Evolutionary conservation across 495 filamentous ascomycete genomes (phyloP).

Genomic region (Trichoderma orchidacearum): DNA sequence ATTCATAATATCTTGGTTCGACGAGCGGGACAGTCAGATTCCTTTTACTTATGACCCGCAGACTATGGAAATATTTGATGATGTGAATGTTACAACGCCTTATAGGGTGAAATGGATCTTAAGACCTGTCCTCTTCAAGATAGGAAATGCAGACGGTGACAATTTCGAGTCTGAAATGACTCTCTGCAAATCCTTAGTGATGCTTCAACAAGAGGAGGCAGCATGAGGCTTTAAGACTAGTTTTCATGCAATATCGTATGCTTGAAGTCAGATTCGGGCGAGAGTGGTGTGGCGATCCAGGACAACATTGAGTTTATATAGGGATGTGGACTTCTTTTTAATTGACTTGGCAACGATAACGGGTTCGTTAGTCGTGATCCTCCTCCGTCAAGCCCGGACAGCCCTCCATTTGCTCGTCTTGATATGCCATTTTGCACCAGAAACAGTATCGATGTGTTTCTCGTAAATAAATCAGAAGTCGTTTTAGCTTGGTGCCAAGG

Average conservation of each 20-base stretch:
- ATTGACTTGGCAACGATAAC: too few species aligned
- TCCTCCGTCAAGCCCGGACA: conserved; percentile 88
- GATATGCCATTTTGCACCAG: conserved; percentile 84
- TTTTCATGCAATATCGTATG: too few species aligned
- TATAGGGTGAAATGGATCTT: background rate
- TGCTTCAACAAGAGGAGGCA: background rate
- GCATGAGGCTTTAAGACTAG: background rate
- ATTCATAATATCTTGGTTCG: background rate
- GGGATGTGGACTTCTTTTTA: too few species aligned
- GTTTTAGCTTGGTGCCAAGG: conserved; percentile 46
- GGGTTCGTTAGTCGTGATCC: conserved; percentile 57
- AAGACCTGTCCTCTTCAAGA: background rate
- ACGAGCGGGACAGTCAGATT: background rate
- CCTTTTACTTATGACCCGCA: background rate
- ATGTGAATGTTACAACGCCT: background rate
- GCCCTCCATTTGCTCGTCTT: conserved; percentile 59
- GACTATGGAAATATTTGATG: background rate
- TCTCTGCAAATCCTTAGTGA: background rate
- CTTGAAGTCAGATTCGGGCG: too few species aligned
- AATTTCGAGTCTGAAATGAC: background rate
- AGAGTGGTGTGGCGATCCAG: too few species aligned
- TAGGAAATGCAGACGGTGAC: background rate
- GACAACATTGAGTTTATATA: too few species aligned
- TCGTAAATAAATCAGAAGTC: conserved; percentile 54
- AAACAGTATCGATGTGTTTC: conserved; percentile 75